These are phyloP conservation scores for Stagonosporopsis tanaceti DNA, from an alignment of 2,329 filamentous ascomycete species.

Conservation along the genomic window DNA sequence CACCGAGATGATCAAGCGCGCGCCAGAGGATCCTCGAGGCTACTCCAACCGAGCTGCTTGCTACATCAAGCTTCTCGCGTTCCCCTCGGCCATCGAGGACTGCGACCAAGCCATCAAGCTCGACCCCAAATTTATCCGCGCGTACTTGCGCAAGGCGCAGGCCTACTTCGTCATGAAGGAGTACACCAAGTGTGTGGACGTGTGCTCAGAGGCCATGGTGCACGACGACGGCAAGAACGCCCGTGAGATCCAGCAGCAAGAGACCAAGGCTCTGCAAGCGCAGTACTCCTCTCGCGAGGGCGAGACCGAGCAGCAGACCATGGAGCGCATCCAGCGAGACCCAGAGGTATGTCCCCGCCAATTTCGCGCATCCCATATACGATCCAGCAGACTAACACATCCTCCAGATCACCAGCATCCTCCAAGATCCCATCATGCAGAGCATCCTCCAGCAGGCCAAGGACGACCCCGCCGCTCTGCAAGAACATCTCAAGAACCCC, in stretches of 20 bases:
- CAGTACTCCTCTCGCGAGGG: conserved; percentile 93
- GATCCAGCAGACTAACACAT: not conserved
- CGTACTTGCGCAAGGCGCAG: conserved; percentile 96
- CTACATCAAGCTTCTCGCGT: conserved; percentile 94
- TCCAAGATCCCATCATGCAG: conserved; percentile 98
- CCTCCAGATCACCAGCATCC: conserved; percentile 79
- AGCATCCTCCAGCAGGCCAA: conserved; percentile 96
- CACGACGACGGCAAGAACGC: conserved; percentile 84
- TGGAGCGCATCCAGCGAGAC: conserved; percentile 87
- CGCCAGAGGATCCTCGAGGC: conserved; percentile 88
- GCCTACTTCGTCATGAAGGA: conserved; percentile 97
- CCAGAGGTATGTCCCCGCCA: conserved; percentile 73
- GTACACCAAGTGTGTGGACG: conserved; percentile 93
- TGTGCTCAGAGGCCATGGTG: conserved; percentile 79
- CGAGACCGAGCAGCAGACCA: conserved; percentile 95
- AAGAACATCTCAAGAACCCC: conserved; percentile 97
- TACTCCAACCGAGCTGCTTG: conserved; percentile 98
- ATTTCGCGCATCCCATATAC: not conserved
- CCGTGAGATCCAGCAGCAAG: conserved; percentile 91
- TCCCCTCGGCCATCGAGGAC: conserved; percentile 91
- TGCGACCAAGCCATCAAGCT: conserved; percentile 91
- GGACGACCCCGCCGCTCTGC: conserved; percentile 86
- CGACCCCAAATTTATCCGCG: conserved; percentile 90
- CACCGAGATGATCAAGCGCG: conserved; percentile 94
- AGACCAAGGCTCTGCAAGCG: conserved; percentile 87